These are phyloP conservation scores for Ziziphus jujuba DNA, from an alignment of 306 rosid species.

Conservation along the genomic window DNA sequence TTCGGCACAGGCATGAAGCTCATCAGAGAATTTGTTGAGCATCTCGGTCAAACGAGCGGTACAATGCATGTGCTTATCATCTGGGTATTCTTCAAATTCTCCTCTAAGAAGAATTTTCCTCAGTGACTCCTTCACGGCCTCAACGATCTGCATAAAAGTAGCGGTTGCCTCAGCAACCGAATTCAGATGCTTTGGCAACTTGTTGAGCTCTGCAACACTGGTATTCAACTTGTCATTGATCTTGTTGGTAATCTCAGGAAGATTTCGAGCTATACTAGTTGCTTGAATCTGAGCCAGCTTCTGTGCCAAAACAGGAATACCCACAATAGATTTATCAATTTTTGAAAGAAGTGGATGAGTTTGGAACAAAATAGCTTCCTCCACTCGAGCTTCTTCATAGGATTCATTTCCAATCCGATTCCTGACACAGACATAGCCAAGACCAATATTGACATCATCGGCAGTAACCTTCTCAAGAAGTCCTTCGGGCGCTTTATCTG, in stretches of 20 bases:
- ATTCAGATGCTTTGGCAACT: conserved; percentile 28
- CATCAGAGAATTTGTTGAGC: conserved; percentile 6
- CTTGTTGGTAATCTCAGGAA: conserved; percentile 45
- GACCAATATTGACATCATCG: no score
- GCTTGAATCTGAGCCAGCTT: conserved; percentile 53
- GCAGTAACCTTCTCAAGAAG: no score
- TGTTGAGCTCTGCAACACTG: conserved; percentile 23
- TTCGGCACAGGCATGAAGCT: conserved; percentile 3
- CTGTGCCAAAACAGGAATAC: conserved; percentile 52
- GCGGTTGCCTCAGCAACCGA: conserved; percentile 43
- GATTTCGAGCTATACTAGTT: conserved; percentile 29
- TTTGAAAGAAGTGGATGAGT: conserved; percentile 35
- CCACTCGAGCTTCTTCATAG: conserved; percentile 41
- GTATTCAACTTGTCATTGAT: conserved; percentile 41
- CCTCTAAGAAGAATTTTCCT: conserved; percentile 25
- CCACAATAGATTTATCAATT: conserved; percentile 50
- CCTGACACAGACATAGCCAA: no score
- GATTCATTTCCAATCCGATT: no score
- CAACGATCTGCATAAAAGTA: conserved; percentile 22
- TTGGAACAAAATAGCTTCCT: conserved; percentile 36
- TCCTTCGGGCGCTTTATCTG: no score
- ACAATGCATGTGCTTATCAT: conserved; percentile 26
- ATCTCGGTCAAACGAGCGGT: conserved; percentile 30
- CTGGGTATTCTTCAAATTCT: conserved; percentile 22
- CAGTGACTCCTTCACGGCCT: conserved; percentile 15